These are phyloP conservation scores for Xylaria sp. DNA, from an alignment of 2,329 filamentous ascomycete genomes.

Conservation along the genomic window DNA sequence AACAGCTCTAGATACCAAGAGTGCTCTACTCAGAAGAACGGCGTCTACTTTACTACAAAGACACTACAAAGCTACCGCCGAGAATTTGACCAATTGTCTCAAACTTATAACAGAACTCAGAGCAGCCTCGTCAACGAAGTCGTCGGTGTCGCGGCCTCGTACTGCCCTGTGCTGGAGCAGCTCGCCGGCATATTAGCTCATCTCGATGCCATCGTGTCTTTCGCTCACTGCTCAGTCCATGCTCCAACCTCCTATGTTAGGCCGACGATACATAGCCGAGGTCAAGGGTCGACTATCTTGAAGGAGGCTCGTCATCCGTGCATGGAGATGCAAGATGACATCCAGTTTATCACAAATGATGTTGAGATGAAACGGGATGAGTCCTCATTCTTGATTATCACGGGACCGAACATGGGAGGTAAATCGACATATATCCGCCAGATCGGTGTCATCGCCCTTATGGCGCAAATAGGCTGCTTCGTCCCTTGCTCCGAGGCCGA, in stretches of 20 bases:
- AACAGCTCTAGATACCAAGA: constrained; percentile 92
- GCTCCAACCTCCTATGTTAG: constrained; percentile 92
- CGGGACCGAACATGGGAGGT: constrained; percentile 98
- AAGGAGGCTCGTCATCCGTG: constrained; percentile 95
- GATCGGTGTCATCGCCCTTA: constrained; percentile 93
- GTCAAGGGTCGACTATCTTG: constrained; percentile 87
- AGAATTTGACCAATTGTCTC: constrained; percentile 92
- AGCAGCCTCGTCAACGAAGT: constrained; percentile 91
- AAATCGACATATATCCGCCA: constrained; percentile 99
- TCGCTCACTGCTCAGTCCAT: constrained; percentile 92
- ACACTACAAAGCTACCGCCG: constrained; percentile 81
- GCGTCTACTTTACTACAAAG: constrained; percentile 95
- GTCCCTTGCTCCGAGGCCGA: constrained; percentile 92
- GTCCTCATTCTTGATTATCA: constrained; percentile 95
- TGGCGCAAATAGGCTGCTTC: constrained; percentile 97
- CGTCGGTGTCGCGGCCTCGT: constrained; percentile 91
- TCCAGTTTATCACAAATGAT: constrained; percentile 98
- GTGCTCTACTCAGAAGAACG: constrained; percentile 98
- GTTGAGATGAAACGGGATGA: constrained; percentile 80
- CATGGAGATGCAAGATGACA: constrained; percentile 98
- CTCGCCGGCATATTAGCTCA: constrained; percentile 90
- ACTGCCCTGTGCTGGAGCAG: constrained; percentile 90
- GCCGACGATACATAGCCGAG: constrained; percentile 88
- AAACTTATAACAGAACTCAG: constrained; percentile 95
- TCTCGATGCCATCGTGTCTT: constrained; percentile 92